These are phyloP conservation scores for Arachnomyces sp. DNA, from an alignment of 2,329 filamentous ascomycete species.

Conservation along the genomic window DNA sequence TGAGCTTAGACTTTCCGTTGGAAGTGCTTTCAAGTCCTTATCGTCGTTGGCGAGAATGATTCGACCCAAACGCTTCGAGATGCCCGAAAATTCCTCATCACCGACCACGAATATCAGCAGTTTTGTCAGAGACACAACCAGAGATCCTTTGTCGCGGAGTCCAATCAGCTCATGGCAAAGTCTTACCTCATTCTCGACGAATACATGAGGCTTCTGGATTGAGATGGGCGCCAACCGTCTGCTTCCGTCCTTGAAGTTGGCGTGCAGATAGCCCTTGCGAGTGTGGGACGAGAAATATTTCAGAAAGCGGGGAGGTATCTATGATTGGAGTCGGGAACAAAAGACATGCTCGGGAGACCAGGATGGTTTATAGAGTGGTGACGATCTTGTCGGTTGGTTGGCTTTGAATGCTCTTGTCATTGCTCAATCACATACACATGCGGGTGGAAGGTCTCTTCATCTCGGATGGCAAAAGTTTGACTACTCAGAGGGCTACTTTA, in stretches of 20 bases:
- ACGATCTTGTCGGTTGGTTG: too few species aligned
- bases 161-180: conserved; percentile 44
- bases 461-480: too few species aligned
- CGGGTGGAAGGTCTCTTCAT: too few species aligned
- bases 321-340: conserved; percentile 47
- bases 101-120: conserved; percentile 37
- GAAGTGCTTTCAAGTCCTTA: conserved; percentile 51
- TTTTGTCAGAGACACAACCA: conserved; percentile 44
- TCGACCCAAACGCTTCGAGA: conserved; percentile 32
- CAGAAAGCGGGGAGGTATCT: conserved; percentile 39
- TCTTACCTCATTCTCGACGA: conserved; percentile 49
- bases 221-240: conserved; percentile 28
- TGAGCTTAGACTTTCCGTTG: conserved; percentile 44
- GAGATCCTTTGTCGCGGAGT: conserved; percentile 41
- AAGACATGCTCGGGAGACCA: too few species aligned
- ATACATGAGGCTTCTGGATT: conserved; percentile 45
- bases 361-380: too few species aligned
- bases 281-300: conserved; percentile 44
- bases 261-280: conserved; percentile 37
- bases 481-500: too few species aligned
- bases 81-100: conserved; percentile 40
- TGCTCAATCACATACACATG: too few species aligned
- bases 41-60: conserved; percentile 49
- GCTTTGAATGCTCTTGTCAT: too few species aligned
- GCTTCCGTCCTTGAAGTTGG: conserved; percentile 40